Conservation (phyloP, 2,329 filamentous ascomycete genomes). For the Aspergillus felis region DNA sequence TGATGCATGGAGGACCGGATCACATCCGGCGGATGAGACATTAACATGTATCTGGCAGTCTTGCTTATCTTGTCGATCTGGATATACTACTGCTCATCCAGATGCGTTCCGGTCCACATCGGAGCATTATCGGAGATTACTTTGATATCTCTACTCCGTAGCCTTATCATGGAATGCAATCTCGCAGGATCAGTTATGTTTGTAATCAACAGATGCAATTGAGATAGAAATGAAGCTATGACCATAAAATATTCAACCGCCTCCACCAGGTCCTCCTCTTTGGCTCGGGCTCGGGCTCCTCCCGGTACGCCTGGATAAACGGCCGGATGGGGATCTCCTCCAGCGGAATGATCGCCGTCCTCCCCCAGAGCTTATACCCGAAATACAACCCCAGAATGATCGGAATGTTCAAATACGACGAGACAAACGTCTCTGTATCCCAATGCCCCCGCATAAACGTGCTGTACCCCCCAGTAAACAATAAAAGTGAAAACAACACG, state of each 20-base stretch:
- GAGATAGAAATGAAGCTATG: not conserved
- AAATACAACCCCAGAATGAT: constrained; percentile 52
- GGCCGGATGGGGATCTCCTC: constrained; percentile 34
- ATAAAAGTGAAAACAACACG: constrained; percentile 55
- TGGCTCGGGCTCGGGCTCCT: constrained; percentile 25
- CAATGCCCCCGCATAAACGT: constrained; percentile 22
- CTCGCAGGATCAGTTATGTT: too few species aligned
- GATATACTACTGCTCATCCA: too few species aligned
- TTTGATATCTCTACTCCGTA: too few species aligned
- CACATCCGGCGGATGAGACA: too few species aligned
- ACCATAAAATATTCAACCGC: constrained; percentile 27
- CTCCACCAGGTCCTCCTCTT: constrained; percentile 16
- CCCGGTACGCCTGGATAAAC: constrained; percentile 24
- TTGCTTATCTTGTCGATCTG: too few species aligned
- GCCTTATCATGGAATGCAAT: too few species aligned
- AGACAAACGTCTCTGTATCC: constrained; percentile 58
- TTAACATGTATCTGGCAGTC: too few species aligned
- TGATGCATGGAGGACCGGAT: too few species aligned
- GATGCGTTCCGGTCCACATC: not conserved
- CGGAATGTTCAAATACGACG: constrained; percentile 58
- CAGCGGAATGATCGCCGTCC: constrained; percentile 31
- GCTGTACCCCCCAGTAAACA: constrained; percentile 65
- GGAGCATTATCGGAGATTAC: not conserved
- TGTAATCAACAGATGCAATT: too few species aligned
- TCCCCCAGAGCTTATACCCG: constrained; percentile 35